Evolutionary conservation across 129 eudicot species (phyloP).

Genomic region (Silybum marianum): DNA sequence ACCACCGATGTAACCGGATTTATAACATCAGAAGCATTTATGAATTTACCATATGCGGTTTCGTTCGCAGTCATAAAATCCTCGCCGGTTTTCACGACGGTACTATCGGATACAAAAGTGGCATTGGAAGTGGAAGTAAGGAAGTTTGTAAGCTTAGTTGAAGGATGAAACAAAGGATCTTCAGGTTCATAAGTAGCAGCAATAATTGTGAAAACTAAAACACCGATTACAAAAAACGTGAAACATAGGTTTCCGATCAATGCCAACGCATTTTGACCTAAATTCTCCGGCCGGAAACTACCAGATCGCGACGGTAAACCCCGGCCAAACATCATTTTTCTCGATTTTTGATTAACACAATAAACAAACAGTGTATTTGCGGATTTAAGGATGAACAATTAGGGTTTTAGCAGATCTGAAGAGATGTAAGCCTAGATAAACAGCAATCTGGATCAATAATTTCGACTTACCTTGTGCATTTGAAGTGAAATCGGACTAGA

Average conservation of each 20-base stretch:
- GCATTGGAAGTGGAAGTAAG: slow-evolving; percentile 75
- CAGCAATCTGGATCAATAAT: slow-evolving; percentile 31
- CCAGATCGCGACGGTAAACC: slow-evolving; percentile 49
- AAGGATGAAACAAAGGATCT: slow-evolving; percentile 74
- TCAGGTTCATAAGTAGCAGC: slow-evolving; percentile 91
- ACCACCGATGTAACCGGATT: neutral
- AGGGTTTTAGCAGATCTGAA: slow-evolving; percentile 37
- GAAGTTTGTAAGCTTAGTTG: slow-evolving; percentile 68
- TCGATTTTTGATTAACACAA: neutral
- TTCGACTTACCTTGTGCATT: slow-evolving; percentile 29
- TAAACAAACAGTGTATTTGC: neutral
- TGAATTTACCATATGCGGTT: slow-evolving; percentile 47
- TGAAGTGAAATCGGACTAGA: slow-evolving; percentile 18
- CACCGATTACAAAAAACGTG: slow-evolving; percentile 67
- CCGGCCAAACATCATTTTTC: slow-evolving; percentile 60
- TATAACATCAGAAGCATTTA: slow-evolving; percentile 59
- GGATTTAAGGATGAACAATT: neutral
- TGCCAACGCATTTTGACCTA: slow-evolving; percentile 77
- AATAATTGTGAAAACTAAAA: slow-evolving; percentile 72
- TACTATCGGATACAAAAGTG: slow-evolving; percentile 65
- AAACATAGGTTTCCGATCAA: slow-evolving; percentile 75
- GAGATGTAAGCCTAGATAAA: slow-evolving; percentile 13
- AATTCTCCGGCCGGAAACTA: slow-evolving; percentile 72
- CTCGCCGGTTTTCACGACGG: slow-evolving; percentile 84
- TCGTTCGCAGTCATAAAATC: slow-evolving; percentile 65